Base-by-base conservation (phyloP, 169 alveolate species). In the Theileria equi region DNA sequence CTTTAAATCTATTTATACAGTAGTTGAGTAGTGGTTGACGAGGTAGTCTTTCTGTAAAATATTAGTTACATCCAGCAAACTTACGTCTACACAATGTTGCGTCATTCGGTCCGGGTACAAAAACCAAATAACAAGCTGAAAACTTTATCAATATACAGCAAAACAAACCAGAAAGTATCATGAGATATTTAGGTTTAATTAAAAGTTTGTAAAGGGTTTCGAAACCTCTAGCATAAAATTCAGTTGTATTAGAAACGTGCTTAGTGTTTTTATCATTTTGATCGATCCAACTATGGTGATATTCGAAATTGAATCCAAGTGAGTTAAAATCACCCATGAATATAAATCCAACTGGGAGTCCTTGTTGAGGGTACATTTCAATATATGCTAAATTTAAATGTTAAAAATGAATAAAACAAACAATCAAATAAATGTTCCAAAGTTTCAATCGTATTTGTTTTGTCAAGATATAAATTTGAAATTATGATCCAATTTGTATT, bases 251-350 rank as follows among this genome's bases (percentile, higher is more conserved):
- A 11, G 44, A 40, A n/a, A 40, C 43, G 11, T 38, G 13, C 41
- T 43, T 57, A 6, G 16, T 34, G n/a, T 13, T 38, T n/a, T n/a
- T n/a, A 16, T 57, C 67, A 16, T 36, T 28, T 5, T 34, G 19
- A 41, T 57, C 67, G 19, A 41, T 57, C 67, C 67, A 57, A 41
- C 32, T 57, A 41, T 40, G 67, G 28, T 57, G 61, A 3, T 16
- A 19, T 2, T 57, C 67, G 29, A 59, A 35, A 68, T 71, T 44
- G 49, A 54, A 76, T 7, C 10, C 79, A n/a, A 29, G 21, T 45
- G 85, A 76, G 19, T 21, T 65, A 55, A 84, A 84, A 53, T 84
- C 81, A 0, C 91, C 91, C 91, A 84, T 84, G 25, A 84, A 61
- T 25, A 84, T 65, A 52, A 84, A 80, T 0, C 91, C 91, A 5